Evolutionary conservation across 2,329 filamentous ascomycete genomes (phyloP).

Genomic region (Penicillium sclerotigenum): DNA sequence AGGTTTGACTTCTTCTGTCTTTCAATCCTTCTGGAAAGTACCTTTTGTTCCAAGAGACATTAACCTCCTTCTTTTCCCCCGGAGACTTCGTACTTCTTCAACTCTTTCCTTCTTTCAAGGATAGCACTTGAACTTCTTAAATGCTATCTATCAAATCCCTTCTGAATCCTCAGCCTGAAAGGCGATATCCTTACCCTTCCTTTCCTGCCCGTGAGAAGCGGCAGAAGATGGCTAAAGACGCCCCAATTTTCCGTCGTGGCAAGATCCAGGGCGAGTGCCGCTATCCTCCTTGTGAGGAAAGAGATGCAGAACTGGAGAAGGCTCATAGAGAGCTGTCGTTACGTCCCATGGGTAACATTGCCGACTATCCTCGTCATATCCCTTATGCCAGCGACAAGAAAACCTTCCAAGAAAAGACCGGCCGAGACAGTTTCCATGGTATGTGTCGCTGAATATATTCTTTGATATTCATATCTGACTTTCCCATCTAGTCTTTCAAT

Average conservation of each 20-base stretch:
- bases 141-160: conserved; percentile 67
- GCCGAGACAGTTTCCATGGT: conserved; percentile 87
- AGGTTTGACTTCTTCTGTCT: conserved; percentile 15
- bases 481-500: conserved; percentile 50
- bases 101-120: not conserved
- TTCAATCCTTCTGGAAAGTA: conserved; percentile 29
- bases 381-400: conserved; percentile 96
- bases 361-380: conserved; percentile 68
- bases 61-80: conserved; percentile 10
- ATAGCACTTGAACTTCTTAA: conserved; percentile 11
- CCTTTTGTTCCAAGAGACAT: conserved; percentile 16
- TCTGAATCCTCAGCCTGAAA: conserved; percentile 59
- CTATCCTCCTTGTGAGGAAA: conserved; percentile 69
- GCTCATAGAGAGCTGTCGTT: conserved; percentile 65
- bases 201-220: conserved; percentile 29
- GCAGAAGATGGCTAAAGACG: conserved; percentile 64
- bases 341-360: conserved; percentile 60
- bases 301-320: conserved; percentile 55
- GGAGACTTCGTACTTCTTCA: conserved; percentile 2
- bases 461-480: conserved; percentile 5
- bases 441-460: conserved; percentile 12
- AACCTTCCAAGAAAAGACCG: conserved; percentile 79
- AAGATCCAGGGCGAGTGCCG: conserved; percentile 65
- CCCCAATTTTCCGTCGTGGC: conserved; percentile 59
- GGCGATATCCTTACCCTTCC: conserved; percentile 5